Percentiles rank a stretch among this genome's conserved stretches.
phyloP scores from a whole-genome alignment of 202 grass and related monocot genomes.

The Carex arenaria region DNA sequence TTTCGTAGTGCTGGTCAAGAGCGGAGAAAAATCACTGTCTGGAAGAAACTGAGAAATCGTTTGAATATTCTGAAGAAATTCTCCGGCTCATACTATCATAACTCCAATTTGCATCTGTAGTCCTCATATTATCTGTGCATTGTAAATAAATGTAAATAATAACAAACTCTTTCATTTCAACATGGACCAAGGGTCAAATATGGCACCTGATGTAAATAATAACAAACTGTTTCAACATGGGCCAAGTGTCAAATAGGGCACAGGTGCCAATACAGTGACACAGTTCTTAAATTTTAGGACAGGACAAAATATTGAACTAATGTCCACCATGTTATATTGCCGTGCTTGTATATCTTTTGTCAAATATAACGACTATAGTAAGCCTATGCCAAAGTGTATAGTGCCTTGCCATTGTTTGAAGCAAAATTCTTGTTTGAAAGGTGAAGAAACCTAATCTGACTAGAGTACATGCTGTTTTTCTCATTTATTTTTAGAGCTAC shows the following conservation, averaged over 20 bases:
- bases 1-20: conserved; percentile 54
- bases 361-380: background rate
- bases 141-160: conserved; percentile 8
- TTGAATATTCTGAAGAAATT: conserved; percentile 55
- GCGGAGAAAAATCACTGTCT: conserved; percentile 81
- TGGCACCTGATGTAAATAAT: background rate
- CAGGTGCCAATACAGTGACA: background rate
- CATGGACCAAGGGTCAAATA: background rate
- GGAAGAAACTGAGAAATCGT: conserved; percentile 87
- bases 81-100: conserved; percentile 72
- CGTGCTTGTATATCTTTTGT: background rate
- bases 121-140: background rate
- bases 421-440: background rate
- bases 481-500: too few species aligned
- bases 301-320: background rate
- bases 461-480: too few species aligned
- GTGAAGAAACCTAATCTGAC: background rate
- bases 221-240: background rate
- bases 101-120: background rate
- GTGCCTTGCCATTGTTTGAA: too few species aligned
- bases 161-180: background rate
- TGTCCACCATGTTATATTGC: background rate
- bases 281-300: background rate
- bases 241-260: background rate
- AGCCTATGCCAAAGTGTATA: background rate